Evolutionary conservation across 495 filamentous ascomycete genomes (phyloP).

Genomic region (Neurospora sp.): DNA sequence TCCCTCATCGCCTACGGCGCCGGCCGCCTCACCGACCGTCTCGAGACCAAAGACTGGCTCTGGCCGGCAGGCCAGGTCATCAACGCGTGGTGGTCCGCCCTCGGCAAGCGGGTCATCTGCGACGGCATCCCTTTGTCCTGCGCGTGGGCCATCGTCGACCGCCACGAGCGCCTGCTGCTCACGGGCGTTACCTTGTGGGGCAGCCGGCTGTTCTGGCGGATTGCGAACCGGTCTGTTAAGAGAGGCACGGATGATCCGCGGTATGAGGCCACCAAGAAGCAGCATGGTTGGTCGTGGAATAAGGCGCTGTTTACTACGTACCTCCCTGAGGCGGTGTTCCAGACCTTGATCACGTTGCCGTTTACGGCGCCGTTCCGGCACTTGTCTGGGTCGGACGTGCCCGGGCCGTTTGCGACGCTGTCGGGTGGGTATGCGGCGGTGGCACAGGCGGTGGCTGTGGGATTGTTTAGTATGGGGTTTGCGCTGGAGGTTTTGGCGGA

Average conservation of each 20-base stretch:
- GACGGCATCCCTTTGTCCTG: constrained; percentile 26
- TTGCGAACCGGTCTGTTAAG: constrained; percentile 31
- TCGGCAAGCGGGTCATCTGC: constrained; percentile 33
- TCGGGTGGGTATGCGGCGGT: constrained; percentile 9
- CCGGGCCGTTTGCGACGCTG: not conserved
- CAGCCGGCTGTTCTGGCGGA: constrained; percentile 40
- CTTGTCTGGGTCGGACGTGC: constrained; percentile 10
- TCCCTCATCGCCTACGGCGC: constrained; percentile 36
- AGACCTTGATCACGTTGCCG: constrained; percentile 45
- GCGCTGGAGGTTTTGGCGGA: constrained; percentile 46
- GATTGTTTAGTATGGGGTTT: constrained; percentile 43
- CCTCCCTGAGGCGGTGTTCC: constrained; percentile 40
- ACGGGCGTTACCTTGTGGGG: constrained; percentile 46
- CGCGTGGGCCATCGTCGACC: constrained; percentile 35
- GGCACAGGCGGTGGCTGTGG: constrained; percentile 38
- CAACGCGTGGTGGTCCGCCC: constrained; percentile 49
- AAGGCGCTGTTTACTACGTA: constrained; percentile 37
- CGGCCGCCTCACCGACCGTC: constrained; percentile 35
- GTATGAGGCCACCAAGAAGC: constrained; percentile 39
- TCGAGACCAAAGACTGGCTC: constrained; percentile 47
- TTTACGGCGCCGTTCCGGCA: constrained; percentile 43
- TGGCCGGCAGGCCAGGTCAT: constrained; percentile 44
- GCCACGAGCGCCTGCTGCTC: constrained; percentile 42
- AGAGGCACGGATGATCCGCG: constrained; percentile 41
- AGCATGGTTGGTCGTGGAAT: constrained; percentile 41